phyloP scores from a whole-genome alignment of 192 early-diverging fungal genomes.

The Coemansia sp. region DNA sequence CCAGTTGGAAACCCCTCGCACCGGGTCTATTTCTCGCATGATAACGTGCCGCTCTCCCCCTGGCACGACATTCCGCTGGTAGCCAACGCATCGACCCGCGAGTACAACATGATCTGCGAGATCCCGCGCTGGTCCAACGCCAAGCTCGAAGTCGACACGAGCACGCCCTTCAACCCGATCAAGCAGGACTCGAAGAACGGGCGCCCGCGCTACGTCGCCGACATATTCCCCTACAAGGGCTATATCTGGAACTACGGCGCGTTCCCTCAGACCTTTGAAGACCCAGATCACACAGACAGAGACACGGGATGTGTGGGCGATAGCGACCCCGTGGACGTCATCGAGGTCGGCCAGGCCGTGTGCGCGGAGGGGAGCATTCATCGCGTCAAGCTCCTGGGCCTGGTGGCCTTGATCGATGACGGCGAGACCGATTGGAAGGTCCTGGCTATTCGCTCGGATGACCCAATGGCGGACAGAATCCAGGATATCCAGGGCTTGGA shows the following conservation, averaged over 20 bases:
- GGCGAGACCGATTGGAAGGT: slow-evolving; percentile 99
- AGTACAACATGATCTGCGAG: slow-evolving; percentile 97
- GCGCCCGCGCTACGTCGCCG: slow-evolving; percentile 95
- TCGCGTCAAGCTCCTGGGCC: slow-evolving; percentile 97
- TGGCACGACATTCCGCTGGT: slow-evolving; percentile 98
- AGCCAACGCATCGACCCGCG: slow-evolving; percentile 68
- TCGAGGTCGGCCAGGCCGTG: slow-evolving; percentile 95
- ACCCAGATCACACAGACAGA: slow-evolving; percentile 80
- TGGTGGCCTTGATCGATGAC: slow-evolving; percentile 98
- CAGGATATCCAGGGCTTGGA: slow-evolving; percentile 99
- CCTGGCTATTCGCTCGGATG: slow-evolving; percentile 94
- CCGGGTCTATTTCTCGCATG: slow-evolving; percentile 53
- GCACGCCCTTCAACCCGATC: slow-evolving; percentile 95
- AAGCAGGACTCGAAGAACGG: slow-evolving; percentile 99
- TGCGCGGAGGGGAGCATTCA: slow-evolving; percentile 92
- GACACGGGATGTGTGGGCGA: slow-evolving; percentile 96
- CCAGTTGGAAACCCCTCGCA: slow-evolving; percentile 21
- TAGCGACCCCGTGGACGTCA: slow-evolving; percentile 96
- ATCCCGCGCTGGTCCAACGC: slow-evolving; percentile 98
- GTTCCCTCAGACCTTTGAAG: slow-evolving; percentile 99
- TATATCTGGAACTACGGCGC: slow-evolving; percentile 99
- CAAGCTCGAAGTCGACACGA: slow-evolving; percentile 93
- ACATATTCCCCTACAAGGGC: slow-evolving; percentile 99
- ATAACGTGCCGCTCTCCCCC: slow-evolving; percentile 80
- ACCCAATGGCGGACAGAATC: slow-evolving; percentile 94